Evolutionary conservation across 352 stramenopile genomes (phyloP), one percentile per base, ranked within the genome.

Genomic region (Phytopythium sindhum): DNA sequence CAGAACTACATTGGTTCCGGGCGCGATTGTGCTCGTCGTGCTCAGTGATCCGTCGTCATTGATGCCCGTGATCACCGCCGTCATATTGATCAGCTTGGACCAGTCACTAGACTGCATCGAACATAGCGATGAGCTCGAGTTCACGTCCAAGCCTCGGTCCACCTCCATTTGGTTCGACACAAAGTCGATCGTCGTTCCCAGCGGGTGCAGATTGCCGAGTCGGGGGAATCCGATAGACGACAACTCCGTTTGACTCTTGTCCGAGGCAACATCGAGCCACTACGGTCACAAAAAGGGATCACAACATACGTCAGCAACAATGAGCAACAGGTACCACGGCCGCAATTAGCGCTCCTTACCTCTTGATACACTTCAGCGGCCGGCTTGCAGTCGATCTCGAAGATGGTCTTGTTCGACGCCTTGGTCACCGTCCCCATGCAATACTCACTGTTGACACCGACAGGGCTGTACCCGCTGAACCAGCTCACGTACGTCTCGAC

Each of bases 401-500:
- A 93, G 41, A 96, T 93, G 7, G 73, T 90, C 64, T 94, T 93
- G 70, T 86, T 89, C 3, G 84, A 89, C 4, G 82, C 77, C 60
- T 96, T 91, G n/a, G 87, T 94, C 19, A 96, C 86, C 0, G 80
- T 89, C 7, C 87, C 87, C 84, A 92, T 92, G 70, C 87, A 96
- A 55, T 90, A 89, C 44, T 91, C 80, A 33, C 75, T 88, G 65
- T 88, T 84, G 23, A 82, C 69, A 11, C 81, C 80, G 4, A 93
- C 80, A 6, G 87, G 84, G n/a, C 76, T 89, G 61, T 96, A 94
- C 29, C 87, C 85, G 48, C 84, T 94, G 64, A 96, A 96, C 87
- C 87, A 96, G 58, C 82, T 88, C 52, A 94, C 83, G 42, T 90
- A 88, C 29, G 85, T 94, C 64, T 96, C 87, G 51, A 96, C 87